Evolutionary conservation across 371 early-diverging fungal species (phyloP).

Genomic region (Mucor indicus): DNA sequence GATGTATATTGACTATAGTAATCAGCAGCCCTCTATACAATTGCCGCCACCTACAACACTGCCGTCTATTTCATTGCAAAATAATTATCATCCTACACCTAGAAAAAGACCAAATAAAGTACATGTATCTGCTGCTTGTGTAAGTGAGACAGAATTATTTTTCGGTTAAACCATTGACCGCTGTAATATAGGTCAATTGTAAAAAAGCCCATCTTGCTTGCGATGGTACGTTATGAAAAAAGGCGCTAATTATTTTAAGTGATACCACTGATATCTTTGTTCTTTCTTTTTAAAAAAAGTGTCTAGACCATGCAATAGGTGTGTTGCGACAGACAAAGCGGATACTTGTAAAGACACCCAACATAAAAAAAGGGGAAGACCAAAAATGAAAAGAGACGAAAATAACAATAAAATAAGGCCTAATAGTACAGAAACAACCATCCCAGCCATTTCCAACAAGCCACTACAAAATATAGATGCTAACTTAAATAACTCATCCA

Average conservation of each 20-base stretch:
- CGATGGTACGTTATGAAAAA: slow-evolving; percentile 11
- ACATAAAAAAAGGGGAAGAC: slow-evolving; percentile 27
- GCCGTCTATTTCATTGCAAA: background rate
- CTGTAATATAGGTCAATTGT: slow-evolving; percentile 13
- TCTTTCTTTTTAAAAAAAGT: slow-evolving; percentile 1
- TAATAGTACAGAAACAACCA: background rate
- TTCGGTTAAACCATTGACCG: background rate
- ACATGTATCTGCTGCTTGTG: slow-evolving; percentile 19
- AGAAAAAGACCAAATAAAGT: slow-evolving; percentile 7
- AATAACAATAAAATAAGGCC: slow-evolving; percentile 8
- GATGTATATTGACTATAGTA: slow-evolving; percentile 5
- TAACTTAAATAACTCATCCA: background rate
- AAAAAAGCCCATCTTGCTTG: slow-evolving; percentile 28
- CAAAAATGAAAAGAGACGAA: slow-evolving; percentile 16
- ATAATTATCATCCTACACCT: background rate
- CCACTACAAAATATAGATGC: background rate
- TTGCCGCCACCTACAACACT: background rate
- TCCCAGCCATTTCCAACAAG: background rate
- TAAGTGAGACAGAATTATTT: no score
- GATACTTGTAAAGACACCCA: slow-evolving; percentile 20
- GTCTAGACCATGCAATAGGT: slow-evolving; percentile 22
- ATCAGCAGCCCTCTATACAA: background rate
- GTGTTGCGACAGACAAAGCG: slow-evolving; percentile 14
- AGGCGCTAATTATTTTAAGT: no score
- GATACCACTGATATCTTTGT: background rate